A percentile compares a stretch with the other conserved stretches of the same genome.
These are phyloP conservation scores for Penicillium lagena DNA, from an alignment of 495 filamentous ascomycete species.

Conservation along the genomic window DNA sequence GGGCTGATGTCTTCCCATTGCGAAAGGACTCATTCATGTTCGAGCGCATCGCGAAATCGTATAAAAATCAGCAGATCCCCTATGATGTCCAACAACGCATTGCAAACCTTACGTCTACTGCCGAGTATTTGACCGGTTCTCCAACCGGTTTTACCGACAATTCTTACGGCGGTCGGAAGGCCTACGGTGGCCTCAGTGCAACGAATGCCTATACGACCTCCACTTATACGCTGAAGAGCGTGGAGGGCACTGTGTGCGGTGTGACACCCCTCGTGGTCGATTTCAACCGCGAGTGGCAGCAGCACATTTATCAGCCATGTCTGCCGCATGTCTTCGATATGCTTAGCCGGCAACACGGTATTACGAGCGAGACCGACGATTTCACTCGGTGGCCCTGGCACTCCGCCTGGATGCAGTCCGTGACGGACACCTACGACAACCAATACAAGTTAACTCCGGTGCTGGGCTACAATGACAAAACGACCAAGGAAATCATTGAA, in stretches of 20 bases:
- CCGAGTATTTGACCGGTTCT: constrained; percentile 21
- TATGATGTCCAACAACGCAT: constrained; percentile 19
- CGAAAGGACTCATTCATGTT: constrained; percentile 18
- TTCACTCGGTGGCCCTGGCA: constrained; percentile 26
- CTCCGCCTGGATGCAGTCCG: constrained; percentile 32
- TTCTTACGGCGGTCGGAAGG: constrained; percentile 4
- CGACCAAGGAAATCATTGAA: constrained; percentile 19
- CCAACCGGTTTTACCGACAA: constrained; percentile 8
- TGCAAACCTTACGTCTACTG: constrained; percentile 22
- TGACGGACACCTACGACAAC: constrained; percentile 29
- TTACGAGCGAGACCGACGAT: constrained; percentile 23
- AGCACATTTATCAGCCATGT: constrained; percentile 39
- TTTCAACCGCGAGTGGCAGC: constrained; percentile 23
- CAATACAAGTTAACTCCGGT: constrained; percentile 19
- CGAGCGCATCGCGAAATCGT: constrained; percentile 20
- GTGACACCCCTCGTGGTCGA: constrained; percentile 26
- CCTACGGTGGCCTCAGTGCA: constrained; percentile 23
- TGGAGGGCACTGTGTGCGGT: constrained; percentile 24
- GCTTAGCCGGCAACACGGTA: constrained; percentile 27
- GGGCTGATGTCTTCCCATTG: constrained; percentile 33
- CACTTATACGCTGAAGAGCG: constrained; percentile 26
- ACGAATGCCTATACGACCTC: constrained; percentile 19
- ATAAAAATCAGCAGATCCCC: constrained; percentile 10
- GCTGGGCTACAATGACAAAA: constrained; percentile 27
- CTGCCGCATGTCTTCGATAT: constrained; percentile 30